Evolutionary conservation across 805 yeast species (phyloP).

Genomic region (Candida sithepensis): DNA sequence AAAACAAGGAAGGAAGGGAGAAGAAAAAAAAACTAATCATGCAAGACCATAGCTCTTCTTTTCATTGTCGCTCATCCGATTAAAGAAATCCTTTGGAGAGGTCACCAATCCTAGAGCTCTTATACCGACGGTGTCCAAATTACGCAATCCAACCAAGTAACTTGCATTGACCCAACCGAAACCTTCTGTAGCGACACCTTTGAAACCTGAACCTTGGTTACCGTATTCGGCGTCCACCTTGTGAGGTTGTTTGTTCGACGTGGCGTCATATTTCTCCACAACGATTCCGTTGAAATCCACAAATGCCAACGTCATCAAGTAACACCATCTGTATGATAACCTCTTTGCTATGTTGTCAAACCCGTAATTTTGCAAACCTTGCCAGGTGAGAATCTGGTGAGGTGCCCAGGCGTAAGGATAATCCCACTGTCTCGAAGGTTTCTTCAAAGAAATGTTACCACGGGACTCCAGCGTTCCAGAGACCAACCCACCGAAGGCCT

Average conservation of each 20-base stretch:
- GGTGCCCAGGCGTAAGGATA: slow-evolving; percentile 99
- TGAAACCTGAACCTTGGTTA: slow-evolving; percentile 89
- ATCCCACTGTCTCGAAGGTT: slow-evolving; percentile 97
- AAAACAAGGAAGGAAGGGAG: not conserved
- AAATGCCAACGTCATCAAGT: slow-evolving; percentile 81
- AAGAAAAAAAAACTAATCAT: not conserved
- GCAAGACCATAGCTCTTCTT: slow-evolving; percentile 31
- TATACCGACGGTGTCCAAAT: slow-evolving; percentile 60
- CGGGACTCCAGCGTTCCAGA: slow-evolving; percentile 76
- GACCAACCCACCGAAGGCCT: slow-evolving; percentile 83
- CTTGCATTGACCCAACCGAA: slow-evolving; percentile 98
- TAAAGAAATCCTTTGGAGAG: slow-evolving; percentile 63
- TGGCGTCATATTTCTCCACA: slow-evolving; percentile 92
- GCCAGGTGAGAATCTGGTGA: slow-evolving; percentile 93
- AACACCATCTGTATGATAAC: slow-evolving; percentile 84
- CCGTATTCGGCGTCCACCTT: slow-evolving; percentile 95
- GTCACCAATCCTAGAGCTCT: slow-evolving; percentile 79
- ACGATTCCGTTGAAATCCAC: slow-evolving; percentile 93
- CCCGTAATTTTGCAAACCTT: slow-evolving; percentile 73
- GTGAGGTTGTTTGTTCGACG: slow-evolving; percentile 79
- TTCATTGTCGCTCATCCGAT: slow-evolving; percentile 41
- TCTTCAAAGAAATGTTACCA: slow-evolving; percentile 61
- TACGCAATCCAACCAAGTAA: slow-evolving; percentile 67
- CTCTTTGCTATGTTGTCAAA: slow-evolving; percentile 61
- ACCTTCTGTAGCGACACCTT: slow-evolving; percentile 93